Evolutionary conservation across 192 early-diverging fungal species (phyloP), one percentile per base, ranked within the genome.

Genomic region (Coemansia sp.): DNA sequence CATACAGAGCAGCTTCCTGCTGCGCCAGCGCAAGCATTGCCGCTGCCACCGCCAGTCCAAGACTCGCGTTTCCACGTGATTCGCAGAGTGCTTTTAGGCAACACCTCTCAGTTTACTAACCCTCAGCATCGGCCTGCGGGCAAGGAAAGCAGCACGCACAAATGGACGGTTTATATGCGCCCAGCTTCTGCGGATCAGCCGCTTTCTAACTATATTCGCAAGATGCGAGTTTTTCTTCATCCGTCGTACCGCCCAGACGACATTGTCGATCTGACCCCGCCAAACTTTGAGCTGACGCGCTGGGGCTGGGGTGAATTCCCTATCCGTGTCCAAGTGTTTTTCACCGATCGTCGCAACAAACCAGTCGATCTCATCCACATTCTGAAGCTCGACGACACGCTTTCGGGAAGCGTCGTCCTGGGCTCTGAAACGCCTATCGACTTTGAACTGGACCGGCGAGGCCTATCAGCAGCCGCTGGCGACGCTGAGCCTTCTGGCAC

Each of bases 221-320:
- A 85, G 51, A 92, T 96, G 51, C 88, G 94, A 14, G 94, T 93
- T 58, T 90, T 91, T 79, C 81, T 97, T 11, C 94, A 97, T 68
- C 93, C 91, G 61, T 91, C 90, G 60, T 97, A 95, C 68, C 86
- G 85, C 38, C 96, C 96, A 0, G 84, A 92, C 56, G 89, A 96
- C 72, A 86, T 95, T n/a, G 86, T 96, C 6, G 94, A 96, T 45
- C 84, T 96, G 10, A 71, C 72, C 0, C 84, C 86, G 38, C 86
- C 94, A 0, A 92, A 88, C 2, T 94, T 96, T 71, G 89, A 90
- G 61, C 68, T 97, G 59, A 92, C 90, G 16, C 86, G 94, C n/a
- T 89, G 87, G 67, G 96, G 94, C 0, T 97, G 94, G 94, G 96
- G 96, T 33, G 96, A 97, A 75, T 95, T 94, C 56, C 93, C 94